A percentile compares a stretch with the other conserved stretches of the same genome.
These are phyloP conservation scores for Alternaria arbusti DNA, from an alignment of 2,329 filamentous ascomycete species.

Conservation along the genomic window DNA sequence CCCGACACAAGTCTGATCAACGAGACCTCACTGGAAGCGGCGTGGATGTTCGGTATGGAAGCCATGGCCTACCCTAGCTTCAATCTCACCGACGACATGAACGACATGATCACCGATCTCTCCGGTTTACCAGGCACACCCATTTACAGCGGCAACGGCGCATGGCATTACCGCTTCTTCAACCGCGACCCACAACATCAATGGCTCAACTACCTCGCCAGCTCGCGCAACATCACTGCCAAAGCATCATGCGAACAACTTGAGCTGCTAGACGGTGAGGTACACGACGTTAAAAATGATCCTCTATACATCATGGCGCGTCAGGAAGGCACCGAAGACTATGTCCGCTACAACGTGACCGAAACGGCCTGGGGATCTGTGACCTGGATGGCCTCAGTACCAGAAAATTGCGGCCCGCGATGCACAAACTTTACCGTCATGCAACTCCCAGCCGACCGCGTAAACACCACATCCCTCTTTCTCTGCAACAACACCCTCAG, in stretches of 20 bases:
- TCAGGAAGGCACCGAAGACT: no score
- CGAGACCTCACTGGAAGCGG: conserved; percentile 26
- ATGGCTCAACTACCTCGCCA: conserved; percentile 37
- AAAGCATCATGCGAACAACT: conserved; percentile 31
- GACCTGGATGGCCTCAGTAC: no score
- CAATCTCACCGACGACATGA: conserved; percentile 11
- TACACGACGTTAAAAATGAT: no score
- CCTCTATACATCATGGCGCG: no score
- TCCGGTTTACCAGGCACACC: conserved; percentile 32
- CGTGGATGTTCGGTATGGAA: conserved; percentile 41
- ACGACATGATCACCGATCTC: conserved; percentile 17
- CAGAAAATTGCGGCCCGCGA: conserved; percentile 38
- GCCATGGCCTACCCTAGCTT: conserved; percentile 32
- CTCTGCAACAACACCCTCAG: conserved; percentile 36
- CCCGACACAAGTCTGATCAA: conserved; percentile 5
- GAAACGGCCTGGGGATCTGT: no score
- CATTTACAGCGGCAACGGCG: conserved; percentile 28
- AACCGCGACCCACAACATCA: conserved; percentile 40
- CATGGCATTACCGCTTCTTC: conserved; percentile 41
- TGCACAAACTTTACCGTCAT: conserved; percentile 46
- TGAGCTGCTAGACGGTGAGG: no score
- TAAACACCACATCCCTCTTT: conserved; percentile 21
- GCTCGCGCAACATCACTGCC: conserved; percentile 28
- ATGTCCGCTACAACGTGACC: no score
- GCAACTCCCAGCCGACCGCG: conserved; percentile 17